Percentiles rank a stretch among this genome's conserved stretches.
Evolutionary conservation across 495 filamentous ascomycete genomes (phyloP).

Genomic region (Wilcoxina mikolae): DNA sequence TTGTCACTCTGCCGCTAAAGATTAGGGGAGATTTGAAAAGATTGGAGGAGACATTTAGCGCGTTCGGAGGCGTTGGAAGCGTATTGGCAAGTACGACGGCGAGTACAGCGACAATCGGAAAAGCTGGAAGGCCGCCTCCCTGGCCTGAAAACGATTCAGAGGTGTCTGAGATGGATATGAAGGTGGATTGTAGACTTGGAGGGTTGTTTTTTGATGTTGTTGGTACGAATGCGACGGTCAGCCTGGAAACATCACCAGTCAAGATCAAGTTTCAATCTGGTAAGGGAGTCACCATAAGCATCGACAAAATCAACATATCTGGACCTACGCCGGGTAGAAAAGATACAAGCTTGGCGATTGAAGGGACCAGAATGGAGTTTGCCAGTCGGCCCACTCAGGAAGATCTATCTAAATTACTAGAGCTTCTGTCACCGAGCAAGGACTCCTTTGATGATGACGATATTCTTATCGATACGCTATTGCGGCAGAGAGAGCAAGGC

Average conservation of each 20-base stretch:
- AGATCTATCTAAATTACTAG: slow-evolving; percentile 69
- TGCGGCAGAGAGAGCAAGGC: slow-evolving; percentile 81
- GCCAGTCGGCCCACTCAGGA: slow-evolving; percentile 54
- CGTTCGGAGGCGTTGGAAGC: slow-evolving; percentile 84
- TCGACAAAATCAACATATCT: slow-evolving; percentile 57
- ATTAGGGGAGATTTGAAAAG: slow-evolving; percentile 63
- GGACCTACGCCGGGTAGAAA: slow-evolving; percentile 45
- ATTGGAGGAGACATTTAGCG: slow-evolving; percentile 72
- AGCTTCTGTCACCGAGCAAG: slow-evolving; percentile 78
- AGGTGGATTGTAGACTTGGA: slow-evolving; percentile 61
- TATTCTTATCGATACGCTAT: slow-evolving; percentile 80
- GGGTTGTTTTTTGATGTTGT: slow-evolving; percentile 57
- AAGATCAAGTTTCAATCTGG: slow-evolving; percentile 47
- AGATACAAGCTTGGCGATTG: slow-evolving; percentile 40
- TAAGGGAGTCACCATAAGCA: slow-evolving; percentile 50
- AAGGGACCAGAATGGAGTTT: slow-evolving; percentile 59
- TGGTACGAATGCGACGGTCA: slow-evolving; percentile 62
- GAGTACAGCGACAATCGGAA: slow-evolving; percentile 47
- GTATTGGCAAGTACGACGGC: slow-evolving; percentile 74
- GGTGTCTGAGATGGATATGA: slow-evolving; percentile 34
- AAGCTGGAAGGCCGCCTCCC: slow-evolving; percentile 29
- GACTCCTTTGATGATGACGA: slow-evolving; percentile 87
- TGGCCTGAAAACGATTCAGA: slow-evolving; percentile 35
- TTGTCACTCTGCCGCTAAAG: slow-evolving; percentile 70
- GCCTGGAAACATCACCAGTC: slow-evolving; percentile 58